Evolutionary conservation across 2,329 filamentous ascomycete species (phyloP).

Genomic region (Cladosporium sphaerospermum): DNA sequence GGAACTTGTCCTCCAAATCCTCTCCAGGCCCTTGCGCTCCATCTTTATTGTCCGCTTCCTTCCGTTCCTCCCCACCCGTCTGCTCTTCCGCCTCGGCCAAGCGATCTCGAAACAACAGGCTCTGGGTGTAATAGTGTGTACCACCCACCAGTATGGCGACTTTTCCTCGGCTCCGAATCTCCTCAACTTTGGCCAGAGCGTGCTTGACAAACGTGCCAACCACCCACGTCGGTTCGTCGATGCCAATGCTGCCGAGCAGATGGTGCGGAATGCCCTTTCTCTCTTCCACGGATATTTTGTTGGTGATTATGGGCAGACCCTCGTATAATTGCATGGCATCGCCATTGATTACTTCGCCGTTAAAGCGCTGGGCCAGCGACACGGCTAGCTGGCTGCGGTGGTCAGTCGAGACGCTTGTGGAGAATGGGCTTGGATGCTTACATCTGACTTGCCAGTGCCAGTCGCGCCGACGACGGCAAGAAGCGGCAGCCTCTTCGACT

Average conservation of each 20-base stretch:
- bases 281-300: constrained; percentile 75
- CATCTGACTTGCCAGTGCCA: constrained; percentile 88
- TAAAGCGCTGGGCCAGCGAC: constrained; percentile 72
- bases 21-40: constrained; percentile 25
- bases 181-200: constrained; percentile 62
- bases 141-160: constrained; percentile 89
- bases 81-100: constrained; percentile 42
- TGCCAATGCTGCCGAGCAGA: constrained; percentile 69
- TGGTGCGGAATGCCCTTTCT: constrained; percentile 79
- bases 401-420: constrained; percentile 28
- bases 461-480: constrained; percentile 83
- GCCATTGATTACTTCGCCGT: constrained; percentile 93
- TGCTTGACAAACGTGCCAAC: constrained; percentile 70
- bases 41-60: constrained; percentile 31
- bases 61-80: neutral
- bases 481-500: constrained; percentile 49
- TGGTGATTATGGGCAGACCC: constrained; percentile 89
- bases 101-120: constrained; percentile 72
- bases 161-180: constrained; percentile 71
- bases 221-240: constrained; percentile 75
- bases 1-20: constrained; percentile 41
- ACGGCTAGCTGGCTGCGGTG: constrained; percentile 66
- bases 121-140: constrained; percentile 91
- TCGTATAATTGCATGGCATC: constrained; percentile 98
- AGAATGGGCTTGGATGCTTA: constrained; percentile 37